Evolutionary conservation across 1,284 basidiomycete genomes (phyloP).

Genomic region (Puccinia triticina): DNA sequence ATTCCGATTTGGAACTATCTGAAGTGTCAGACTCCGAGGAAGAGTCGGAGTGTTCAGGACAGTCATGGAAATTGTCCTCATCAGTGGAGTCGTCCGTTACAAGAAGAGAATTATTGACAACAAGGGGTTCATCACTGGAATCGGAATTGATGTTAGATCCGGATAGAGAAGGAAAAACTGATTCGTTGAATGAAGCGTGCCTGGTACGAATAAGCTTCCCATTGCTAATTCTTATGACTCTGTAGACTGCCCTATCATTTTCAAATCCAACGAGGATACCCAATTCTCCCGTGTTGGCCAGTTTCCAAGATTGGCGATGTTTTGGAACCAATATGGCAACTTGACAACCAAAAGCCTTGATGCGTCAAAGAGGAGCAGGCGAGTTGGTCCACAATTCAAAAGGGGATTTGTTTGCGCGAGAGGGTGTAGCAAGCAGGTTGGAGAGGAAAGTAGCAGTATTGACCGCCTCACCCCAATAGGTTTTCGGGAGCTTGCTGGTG

Average conservation of each 20-base stretch:
- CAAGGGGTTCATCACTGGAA: too few relatives aligned
- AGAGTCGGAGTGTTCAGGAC: too few relatives aligned
- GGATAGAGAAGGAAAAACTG: not conserved
- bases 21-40: too few relatives aligned
- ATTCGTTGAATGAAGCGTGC: not conserved
- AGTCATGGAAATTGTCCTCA: too few relatives aligned
- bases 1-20: too few relatives aligned
- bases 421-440: conserved; percentile 57
- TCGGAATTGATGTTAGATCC: too few relatives aligned
- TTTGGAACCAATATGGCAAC: not conserved
- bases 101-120: too few relatives aligned
- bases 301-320: not conserved
- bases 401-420: not conserved
- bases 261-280: not conserved
- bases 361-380: not conserved
- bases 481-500: conserved; percentile 56
- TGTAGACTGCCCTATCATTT: not conserved
- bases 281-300: not conserved
- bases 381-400: not conserved
- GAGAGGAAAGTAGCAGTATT: conserved; percentile 59
- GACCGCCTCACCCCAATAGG: conserved; percentile 60
- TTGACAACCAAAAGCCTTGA: not conserved
- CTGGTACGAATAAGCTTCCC: not conserved
- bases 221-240: not conserved
- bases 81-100: too few relatives aligned